These are phyloP conservation scores for Piromyces finnis DNA, from an alignment of 192 early-diverging fungal genomes.

Conservation along the genomic window DNA sequence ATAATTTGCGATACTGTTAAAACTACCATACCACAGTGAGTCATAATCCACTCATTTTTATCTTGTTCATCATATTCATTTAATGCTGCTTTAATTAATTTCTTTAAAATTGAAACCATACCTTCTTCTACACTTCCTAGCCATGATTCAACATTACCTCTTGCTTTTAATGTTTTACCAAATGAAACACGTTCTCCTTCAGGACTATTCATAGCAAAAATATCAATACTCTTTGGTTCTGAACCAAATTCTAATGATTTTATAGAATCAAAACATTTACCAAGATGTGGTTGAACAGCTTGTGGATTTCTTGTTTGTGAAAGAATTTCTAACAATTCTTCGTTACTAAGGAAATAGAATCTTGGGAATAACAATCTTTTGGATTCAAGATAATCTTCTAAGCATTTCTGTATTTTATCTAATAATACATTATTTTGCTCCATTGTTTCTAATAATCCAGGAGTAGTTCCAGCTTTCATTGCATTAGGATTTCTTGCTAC, in stretches of 20 bases:
- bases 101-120: conserved; percentile 26
- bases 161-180: conserved; percentile 36
- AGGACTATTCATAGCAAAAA: conserved; percentile 30
- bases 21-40: conserved; percentile 36
- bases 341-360: conserved; percentile 45
- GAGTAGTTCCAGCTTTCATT: conserved; percentile 35
- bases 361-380: conserved; percentile 39
- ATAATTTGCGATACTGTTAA: conserved; percentile 35
- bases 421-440: conserved; percentile 35
- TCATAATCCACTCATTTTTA: conserved; percentile 29
- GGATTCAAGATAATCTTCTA: conserved; percentile 40
- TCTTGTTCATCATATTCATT: conserved; percentile 28
- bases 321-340: conserved; percentile 41
- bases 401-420: conserved; percentile 43
- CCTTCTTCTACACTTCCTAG: conserved; percentile 38
- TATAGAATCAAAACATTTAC: conserved; percentile 46
- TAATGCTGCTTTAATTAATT: conserved; percentile 28
- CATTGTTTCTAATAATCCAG: conserved; percentile 33
- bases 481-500: conserved; percentile 41
- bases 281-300: conserved; percentile 38
- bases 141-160: conserved; percentile 46
- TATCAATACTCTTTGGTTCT: conserved; percentile 39
- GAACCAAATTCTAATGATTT: conserved; percentile 30
- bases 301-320: conserved; percentile 43
- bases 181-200: conserved; percentile 36